Evolutionary conservation across 805 yeast species (phyloP), one percentile per base, ranked within the genome.

Genomic region (Ogataea wickerhamii): DNA sequence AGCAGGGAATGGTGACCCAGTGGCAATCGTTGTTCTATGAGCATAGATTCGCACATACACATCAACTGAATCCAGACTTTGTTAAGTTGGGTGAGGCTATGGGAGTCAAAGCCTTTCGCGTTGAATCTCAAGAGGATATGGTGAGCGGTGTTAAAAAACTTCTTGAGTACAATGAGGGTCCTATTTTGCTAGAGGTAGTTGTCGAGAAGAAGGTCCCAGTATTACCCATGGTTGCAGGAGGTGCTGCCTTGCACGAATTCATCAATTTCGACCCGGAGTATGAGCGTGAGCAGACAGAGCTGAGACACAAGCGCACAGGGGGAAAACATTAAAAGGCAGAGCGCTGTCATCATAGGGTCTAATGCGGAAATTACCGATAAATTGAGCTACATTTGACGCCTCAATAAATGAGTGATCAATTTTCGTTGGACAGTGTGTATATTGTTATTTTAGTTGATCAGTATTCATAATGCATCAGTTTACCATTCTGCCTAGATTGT

Each of bases 1-100:
- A 93, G 71, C 98, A 93, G 71, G 98, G 98, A 61, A 93, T 93
- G 98, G 98, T 93, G 40, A 91, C 98, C 11, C 98, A 93, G 67
- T 93, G 98, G 98, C 98, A 93, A 71, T 84, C 96, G 10, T 71
- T 93, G 45, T 93, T 93, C 73, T 93, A 93, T 68, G 95, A 91
- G 64, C 91, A 91, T 67, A 80, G 98, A 68, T 93, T 87, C 65
- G 76, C 97, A n/a, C 98, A 93, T 67, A 91, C 98, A 18, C 98
- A 93, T 68, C 98, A 93, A 70, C 61, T 75, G 42, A 93, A 93
- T 66, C 98, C 98, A 40, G 83, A 93, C 66, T 93, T 89, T 61
- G 78, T 87, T 73, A 86, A 85, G 65, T 72, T 93, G 40, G 95
- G 96, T 16, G 96, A 93, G 35, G 83, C 96, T 33, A 88, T 91